Conservation (phyloP, 768 basidiomycete genomes). For the Mycena haematopus region DNA sequence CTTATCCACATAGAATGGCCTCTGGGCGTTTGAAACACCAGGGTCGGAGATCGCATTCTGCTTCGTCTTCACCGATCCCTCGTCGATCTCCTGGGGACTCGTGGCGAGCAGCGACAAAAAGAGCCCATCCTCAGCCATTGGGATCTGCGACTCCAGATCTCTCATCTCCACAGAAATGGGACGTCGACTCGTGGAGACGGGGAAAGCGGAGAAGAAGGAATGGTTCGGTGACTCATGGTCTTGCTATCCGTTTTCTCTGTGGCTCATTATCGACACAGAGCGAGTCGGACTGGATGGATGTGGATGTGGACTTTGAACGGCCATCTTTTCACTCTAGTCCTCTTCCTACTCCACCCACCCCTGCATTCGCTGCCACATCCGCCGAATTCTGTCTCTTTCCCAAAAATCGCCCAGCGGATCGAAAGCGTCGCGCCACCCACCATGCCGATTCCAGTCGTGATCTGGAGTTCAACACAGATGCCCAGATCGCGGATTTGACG, state of each 20-base stretch:
- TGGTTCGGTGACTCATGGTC: conserved; percentile 47
- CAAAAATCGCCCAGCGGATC: conserved; percentile 26
- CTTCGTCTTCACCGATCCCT: conserved; percentile 45
- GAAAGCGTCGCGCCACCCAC: conserved; percentile 30
- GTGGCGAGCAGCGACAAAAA: conserved; percentile 55
- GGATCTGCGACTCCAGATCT: conserved; percentile 36
- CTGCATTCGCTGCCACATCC: conserved; percentile 53
- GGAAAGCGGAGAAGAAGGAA: conserved; percentile 62
- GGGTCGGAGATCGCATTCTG: conserved; percentile 58
- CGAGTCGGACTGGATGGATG: conserved; percentile 27
- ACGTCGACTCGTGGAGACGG: conserved; percentile 58
- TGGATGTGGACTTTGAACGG: conserved; percentile 32
- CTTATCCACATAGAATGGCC: conserved; percentile 33
- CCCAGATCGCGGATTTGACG: conserved; percentile 39
- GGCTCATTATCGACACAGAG: conserved; percentile 14
- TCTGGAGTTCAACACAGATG: conserved; percentile 23
- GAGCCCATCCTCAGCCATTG: conserved; percentile 48
- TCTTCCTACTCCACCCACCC: conserved; percentile 36
- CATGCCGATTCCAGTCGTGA: conserved; percentile 33
- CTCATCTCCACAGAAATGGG: conserved; percentile 52
- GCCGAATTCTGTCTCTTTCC: conserved; percentile 57
- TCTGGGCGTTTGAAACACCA: conserved; percentile 48
- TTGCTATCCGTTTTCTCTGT: conserved; percentile 12
- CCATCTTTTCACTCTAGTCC: conserved; percentile 37
- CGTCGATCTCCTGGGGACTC: conserved; percentile 43